Evolutionary conservation across 2,329 filamentous ascomycete species (phyloP), one percentile per base, ranked within the genome.

Genomic region (Paecilomyces sp.): DNA sequence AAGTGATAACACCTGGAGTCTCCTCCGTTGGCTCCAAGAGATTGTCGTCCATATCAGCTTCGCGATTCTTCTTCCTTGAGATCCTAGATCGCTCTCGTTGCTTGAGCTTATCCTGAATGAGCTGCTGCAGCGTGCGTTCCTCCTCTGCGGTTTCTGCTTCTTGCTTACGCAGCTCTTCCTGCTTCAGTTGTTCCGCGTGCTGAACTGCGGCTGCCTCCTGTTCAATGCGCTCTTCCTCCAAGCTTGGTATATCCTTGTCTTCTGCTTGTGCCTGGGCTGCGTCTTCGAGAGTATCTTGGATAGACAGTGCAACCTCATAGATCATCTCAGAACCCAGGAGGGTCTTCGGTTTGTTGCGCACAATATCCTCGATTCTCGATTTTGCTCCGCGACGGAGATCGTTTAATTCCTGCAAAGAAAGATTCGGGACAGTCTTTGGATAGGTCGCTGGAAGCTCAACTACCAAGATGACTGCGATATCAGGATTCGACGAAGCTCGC

Each of bases 391-490:
- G 88, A 52, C 86, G 86, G 58, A 96, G 79, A 53, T 83, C 81
- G 28, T 81, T 79, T 51, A 86, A 77, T 58, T 86, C 81, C 64
- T 89, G 88, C 53, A 95, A 71, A 3, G 83, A 85, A 13, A 96
- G 76, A 11, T 91, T 78, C 1, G 92, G 92, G 1, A 86, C 79
- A 1, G 91, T 89, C 70, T 91, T 96, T 3, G 93, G 94, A 72
- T 97, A 97, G 0, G 92, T 96, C 6, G 92, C 89, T 8, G 91
- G 94, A 65, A 97, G 80, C 59, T 90, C 88, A 57, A 95, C 91
- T 55, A 85, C 82, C n/a, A 97, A 77, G 1, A 85, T 86, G 47
- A 92, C 80, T 28, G 82, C 82, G 61, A 91, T 83, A 55, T 92
- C 88, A 41, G 86, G 82, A 68, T 94, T 88, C 0, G 86, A 87